Conservation (phyloP, 2,329 filamentous ascomycete species). For the Aspergillus awamori region DNA sequence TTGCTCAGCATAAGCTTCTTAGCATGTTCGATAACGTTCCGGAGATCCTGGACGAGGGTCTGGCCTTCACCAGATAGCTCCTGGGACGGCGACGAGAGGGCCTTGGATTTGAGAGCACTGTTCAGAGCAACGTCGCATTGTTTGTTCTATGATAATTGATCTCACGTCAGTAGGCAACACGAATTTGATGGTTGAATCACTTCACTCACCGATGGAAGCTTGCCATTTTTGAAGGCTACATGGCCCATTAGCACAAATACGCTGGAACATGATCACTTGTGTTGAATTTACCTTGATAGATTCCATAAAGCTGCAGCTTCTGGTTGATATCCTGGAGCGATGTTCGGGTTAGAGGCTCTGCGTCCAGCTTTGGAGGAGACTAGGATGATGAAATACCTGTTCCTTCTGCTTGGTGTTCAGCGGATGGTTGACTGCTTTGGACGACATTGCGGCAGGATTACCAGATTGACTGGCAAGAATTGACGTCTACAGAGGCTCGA, state of each 20-base stretch:
- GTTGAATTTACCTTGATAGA: slow-evolving; percentile 61
- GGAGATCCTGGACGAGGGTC: slow-evolving; percentile 74
- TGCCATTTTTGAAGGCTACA: slow-evolving; percentile 81
- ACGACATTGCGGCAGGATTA: slow-evolving; percentile 9
- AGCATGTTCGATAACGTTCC: slow-evolving; percentile 78
- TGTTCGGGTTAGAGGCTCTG: background rate
- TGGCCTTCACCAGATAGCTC: slow-evolving; percentile 83
- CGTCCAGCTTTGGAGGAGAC: background rate
- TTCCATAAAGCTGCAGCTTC: slow-evolving; percentile 95
- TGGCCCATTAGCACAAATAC: slow-evolving; percentile 15
- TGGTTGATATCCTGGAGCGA: slow-evolving; percentile 70
- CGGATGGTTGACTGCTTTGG: slow-evolving; percentile 13
- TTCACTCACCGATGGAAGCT: slow-evolving; percentile 84
- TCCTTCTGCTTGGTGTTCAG: slow-evolving; percentile 14
- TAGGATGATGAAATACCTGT: slow-evolving; percentile 41
- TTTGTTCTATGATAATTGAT: slow-evolving; percentile 66
- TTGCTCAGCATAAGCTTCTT: slow-evolving; percentile 86
- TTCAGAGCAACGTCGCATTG: slow-evolving; percentile 95
- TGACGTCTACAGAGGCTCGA: background rate
- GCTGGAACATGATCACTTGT: background rate
- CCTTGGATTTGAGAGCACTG: slow-evolving; percentile 74
- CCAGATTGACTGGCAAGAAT: background rate
- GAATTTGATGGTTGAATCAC: slow-evolving; percentile 47
- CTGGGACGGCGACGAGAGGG: slow-evolving; percentile 69
- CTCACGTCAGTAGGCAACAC: background rate